These are phyloP conservation scores for Pichia sp. DNA, from an alignment of 1,139 yeast species.

Conservation along the genomic window DNA sequence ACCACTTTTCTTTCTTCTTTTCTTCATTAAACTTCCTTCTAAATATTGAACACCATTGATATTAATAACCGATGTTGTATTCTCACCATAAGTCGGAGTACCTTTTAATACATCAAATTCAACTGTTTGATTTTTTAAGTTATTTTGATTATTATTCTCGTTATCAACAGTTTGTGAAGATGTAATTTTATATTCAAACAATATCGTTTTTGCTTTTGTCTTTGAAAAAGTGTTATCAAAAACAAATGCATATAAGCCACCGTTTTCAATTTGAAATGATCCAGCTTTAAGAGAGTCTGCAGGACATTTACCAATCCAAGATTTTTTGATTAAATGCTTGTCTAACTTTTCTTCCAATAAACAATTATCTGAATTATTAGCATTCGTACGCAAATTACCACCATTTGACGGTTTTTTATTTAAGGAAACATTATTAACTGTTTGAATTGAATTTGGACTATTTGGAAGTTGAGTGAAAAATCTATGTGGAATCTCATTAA, in stretches of 20 bases:
- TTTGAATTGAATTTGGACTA: not conserved
- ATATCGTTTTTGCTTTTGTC: slow-evolving; percentile 72
- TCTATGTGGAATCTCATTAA: slow-evolving; percentile 26
- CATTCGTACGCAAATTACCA: too few species aligned
- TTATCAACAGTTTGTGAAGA: not conserved
- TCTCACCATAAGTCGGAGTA: slow-evolving; percentile 3
- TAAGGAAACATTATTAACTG: not conserved
- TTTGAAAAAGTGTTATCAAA: slow-evolving; percentile 90
- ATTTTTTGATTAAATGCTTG: slow-evolving; percentile 34
- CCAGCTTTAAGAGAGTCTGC: slow-evolving; percentile 61
- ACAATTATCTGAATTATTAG: not conserved
- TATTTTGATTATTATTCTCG: too few species aligned
- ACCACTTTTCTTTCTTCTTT: slow-evolving; percentile 62
- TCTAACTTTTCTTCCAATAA: slow-evolving; percentile 34
- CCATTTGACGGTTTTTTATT: not conserved
- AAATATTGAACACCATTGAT: slow-evolving; percentile 53
- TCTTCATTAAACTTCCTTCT: slow-evolving; percentile 68
- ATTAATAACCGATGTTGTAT: slow-evolving; percentile 21
- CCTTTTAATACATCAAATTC: not conserved
- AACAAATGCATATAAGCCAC: slow-evolving; percentile 77
- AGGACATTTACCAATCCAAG: slow-evolving; percentile 42
- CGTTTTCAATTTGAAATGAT: slow-evolving; percentile 45
- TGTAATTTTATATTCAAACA: slow-evolving; percentile 51
- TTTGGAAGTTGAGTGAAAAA: slow-evolving; percentile 13
- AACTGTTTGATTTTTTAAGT: not conserved